phyloP scores from a whole-genome alignment of 2,329 filamentous ascomycete genomes.

The Alternaria angustiovoidea region DNA sequence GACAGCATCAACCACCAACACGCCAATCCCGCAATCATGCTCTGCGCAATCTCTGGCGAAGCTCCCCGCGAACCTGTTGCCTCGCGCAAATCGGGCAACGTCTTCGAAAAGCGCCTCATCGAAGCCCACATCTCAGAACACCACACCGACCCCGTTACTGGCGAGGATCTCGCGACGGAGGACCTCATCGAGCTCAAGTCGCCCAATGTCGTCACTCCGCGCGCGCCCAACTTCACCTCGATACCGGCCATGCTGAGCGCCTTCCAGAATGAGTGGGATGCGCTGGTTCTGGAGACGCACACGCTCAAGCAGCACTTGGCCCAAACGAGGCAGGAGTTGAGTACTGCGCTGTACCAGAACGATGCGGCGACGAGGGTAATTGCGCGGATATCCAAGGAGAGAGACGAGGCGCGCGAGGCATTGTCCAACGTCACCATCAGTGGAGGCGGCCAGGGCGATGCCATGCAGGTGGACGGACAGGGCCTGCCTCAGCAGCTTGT shows the following conservation, averaged over 20 bases:
- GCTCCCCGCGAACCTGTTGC: conserved; percentile 93
- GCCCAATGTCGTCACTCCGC: conserved; percentile 81
- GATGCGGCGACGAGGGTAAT: conserved; percentile 97
- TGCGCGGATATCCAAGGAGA: conserved; percentile 85
- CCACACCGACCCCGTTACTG: conserved; percentile 89
- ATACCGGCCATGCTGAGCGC: conserved; percentile 92
- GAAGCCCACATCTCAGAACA: conserved; percentile 94
- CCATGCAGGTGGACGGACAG: conserved; percentile 90
- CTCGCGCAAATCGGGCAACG: conserved; percentile 90
- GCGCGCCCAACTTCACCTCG: conserved; percentile 92
- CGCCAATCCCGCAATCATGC: conserved; percentile 30
- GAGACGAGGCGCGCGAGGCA: conserved; percentile 90
- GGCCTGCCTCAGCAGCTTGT: conserved; percentile 75
- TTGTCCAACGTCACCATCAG: conserved; percentile 84
- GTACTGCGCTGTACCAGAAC: conserved; percentile 93
- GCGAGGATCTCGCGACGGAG: conserved; percentile 81
- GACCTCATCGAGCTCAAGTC: conserved; percentile 90
- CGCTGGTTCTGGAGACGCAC: conserved; percentile 88
- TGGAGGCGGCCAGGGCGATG: conserved; percentile 67
- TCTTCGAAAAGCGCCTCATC: conserved; percentile 95
- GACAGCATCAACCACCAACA: conserved; percentile 4
- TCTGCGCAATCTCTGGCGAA: conserved; percentile 85
- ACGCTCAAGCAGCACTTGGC: conserved; percentile 88
- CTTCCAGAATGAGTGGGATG: conserved; percentile 99
- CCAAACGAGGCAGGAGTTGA: conserved; percentile 91